Base-by-base conservation (phyloP, 169 alveolate species). In the Babesia bigemina region DNA sequence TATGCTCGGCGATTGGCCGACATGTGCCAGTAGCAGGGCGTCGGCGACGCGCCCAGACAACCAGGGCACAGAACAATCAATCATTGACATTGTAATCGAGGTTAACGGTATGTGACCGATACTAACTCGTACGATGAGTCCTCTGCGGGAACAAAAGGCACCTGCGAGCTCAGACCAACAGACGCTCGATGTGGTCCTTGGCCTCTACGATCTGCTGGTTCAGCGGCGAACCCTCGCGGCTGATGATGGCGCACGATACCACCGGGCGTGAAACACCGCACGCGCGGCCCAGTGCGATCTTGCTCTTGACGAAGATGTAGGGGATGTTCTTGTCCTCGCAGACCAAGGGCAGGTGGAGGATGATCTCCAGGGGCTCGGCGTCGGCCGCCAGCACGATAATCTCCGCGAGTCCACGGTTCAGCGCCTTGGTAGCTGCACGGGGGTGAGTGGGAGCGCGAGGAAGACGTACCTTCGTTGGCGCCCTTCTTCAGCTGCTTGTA, bases 291-390 rank as follows among this genome's bases (percentile, higher is more conserved):
- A 98, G 86, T 57, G 98, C 98, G 65, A 96, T 94, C 90, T 97
- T 95, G 60, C 97, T 93, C 82, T 95, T 93, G 48, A 98, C 99
- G 92, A 96, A 98, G 67, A 98, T 99, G 91, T 97, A 97, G 21
- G 99, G 99, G 26, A 97, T 98, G 92, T 97, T 98, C 95, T 97
- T 97, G 88, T 98, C 99, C 88, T 97, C 99, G 79, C 99, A 97
- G 58, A 97, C 96, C 62, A 96, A 84, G 17, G 99, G 99, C 66
- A 98, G 93, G 85, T 97, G 99, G 55, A 98, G 91, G 24, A 98
- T 95, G 78, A 98, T 98, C 90, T 98, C 99, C 73, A 97, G 93
- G 28, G 99, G 99, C 93, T 98, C 99, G 33, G 99, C 97, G 88
- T 98, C 99, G 29, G 99, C 99, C 44, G 99, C 99, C 70, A 98